Percentiles rank a stretch among this genome's conserved stretches.
phyloP scores from a whole-genome alignment of 495 filamentous ascomycete genomes.

The Cairneyella variabilis region DNA sequence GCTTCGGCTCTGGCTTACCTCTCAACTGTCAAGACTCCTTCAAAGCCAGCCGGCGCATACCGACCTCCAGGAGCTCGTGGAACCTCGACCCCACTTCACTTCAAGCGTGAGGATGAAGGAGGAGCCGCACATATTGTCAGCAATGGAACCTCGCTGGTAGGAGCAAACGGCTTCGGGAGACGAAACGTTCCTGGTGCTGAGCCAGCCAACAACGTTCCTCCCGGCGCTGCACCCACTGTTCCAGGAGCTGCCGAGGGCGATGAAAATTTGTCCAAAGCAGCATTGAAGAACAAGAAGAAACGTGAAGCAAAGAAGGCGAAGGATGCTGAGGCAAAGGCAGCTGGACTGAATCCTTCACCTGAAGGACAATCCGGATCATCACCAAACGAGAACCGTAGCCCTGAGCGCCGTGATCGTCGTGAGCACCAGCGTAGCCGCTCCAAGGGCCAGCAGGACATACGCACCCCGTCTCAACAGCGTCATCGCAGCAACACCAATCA shows the following conservation, averaged over 20 bases:
- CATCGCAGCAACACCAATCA: conserved; percentile 33
- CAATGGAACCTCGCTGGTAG: conserved; percentile 63
- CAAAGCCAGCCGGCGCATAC: conserved; percentile 93
- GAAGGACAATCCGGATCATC: conserved; percentile 29
- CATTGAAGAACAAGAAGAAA: conserved; percentile 99
- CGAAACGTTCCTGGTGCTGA: conserved; percentile 52
- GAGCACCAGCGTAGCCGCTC: conserved; percentile 56
- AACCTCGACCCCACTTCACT: conserved; percentile 80
- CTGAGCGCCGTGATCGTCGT: conserved; percentile 52
- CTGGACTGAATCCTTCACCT: conserved; percentile 34
- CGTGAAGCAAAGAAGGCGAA: conserved; percentile 92
- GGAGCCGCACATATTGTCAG: conserved; percentile 80
- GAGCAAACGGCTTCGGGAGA: conserved; percentile 75
- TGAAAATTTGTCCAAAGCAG: conserved; percentile 77
- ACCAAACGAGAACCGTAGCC: conserved; percentile 54
- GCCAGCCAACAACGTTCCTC: conserved; percentile 39
- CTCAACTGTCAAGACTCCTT: conserved; percentile 81
- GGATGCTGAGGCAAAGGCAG: conserved; percentile 58
- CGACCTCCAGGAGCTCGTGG: conserved; percentile 95
- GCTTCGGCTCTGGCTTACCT: conserved; percentile 79
- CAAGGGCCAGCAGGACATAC: conserved; percentile 39
- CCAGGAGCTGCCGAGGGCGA: conserved; percentile 62
- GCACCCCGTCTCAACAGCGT: conserved; percentile 41
- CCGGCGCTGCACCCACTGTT: conserved; percentile 64
- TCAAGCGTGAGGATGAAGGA: conserved; percentile 96